Percentiles rank a stretch among this genome's conserved stretches.
These are phyloP conservation scores for Oryza coarctata DNA, from an alignment of 176 grass and related monocot species.

Conservation along the genomic window DNA sequence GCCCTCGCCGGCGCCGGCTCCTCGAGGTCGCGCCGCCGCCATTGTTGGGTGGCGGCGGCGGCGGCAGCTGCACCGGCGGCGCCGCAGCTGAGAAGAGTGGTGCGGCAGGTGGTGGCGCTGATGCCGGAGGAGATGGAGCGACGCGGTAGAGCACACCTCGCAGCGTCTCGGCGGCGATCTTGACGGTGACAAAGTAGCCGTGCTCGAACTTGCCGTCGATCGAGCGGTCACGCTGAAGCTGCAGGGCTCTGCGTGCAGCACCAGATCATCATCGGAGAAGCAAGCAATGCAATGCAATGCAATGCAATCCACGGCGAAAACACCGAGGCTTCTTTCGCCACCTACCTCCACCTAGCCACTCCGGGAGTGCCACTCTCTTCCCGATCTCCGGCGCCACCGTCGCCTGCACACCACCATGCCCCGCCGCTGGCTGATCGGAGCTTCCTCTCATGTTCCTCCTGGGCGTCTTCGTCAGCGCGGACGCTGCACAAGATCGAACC, in stretches of 20 bases:
- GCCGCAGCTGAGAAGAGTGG: not conserved
- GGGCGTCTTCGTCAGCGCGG: slow-evolving; percentile 45
- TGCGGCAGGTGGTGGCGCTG: not conserved
- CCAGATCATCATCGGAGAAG: not conserved
- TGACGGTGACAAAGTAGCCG: slow-evolving; percentile 54
- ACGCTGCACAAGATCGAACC: not conserved
- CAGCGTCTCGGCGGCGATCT: slow-evolving; percentile 49
- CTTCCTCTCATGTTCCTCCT: slow-evolving; percentile 14
- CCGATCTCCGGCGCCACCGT: slow-evolving; percentile 6
- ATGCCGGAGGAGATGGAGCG: not conserved
- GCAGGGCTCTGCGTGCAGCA: slow-evolving; percentile 19
- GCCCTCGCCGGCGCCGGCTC: slow-evolving; percentile 22
- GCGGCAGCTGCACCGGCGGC: not conserved
- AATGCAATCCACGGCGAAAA: not conserved
- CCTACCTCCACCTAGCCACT: slow-evolving; percentile 36
- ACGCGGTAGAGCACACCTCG: slow-evolving; percentile 53
- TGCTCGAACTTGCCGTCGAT: slow-evolving; percentile 60
- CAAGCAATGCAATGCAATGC: not conserved
- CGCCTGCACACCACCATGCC: too few relatives aligned
- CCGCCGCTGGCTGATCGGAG: slow-evolving; percentile 6
- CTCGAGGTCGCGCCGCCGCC: not conserved
- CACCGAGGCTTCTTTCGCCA: too few relatives aligned
- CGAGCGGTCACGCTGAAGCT: slow-evolving; percentile 47
- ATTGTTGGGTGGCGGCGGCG: not conserved
- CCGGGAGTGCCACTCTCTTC: slow-evolving; percentile 22